These are phyloP conservation scores for Phylloporus rhodoxanthus DNA, from an alignment of 768 basidiomycete species.

Conservation along the genomic window DNA sequence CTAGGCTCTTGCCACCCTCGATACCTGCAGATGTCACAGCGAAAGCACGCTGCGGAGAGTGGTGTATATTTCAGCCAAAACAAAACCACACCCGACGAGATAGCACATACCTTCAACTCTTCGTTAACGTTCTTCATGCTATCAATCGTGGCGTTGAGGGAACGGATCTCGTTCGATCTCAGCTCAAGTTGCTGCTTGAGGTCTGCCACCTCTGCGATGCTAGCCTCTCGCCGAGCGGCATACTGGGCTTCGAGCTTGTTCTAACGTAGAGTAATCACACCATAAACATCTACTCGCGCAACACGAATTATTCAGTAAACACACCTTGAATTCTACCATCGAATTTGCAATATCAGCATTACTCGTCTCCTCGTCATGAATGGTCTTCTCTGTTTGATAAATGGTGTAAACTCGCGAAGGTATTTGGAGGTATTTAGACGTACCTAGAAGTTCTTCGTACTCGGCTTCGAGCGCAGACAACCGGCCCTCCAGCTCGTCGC, in stretches of 20 bases:
- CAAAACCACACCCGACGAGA: slow-evolving; percentile 3
- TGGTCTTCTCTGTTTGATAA: slow-evolving; percentile 70
- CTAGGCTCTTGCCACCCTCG: slow-evolving; percentile 94
- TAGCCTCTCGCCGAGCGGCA: slow-evolving; percentile 85
- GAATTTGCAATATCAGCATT: slow-evolving; percentile 79
- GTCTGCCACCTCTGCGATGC: slow-evolving; percentile 76
- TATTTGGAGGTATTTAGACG: slow-evolving; percentile 22
- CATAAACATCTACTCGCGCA: neutral
- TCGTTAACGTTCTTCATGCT: slow-evolving; percentile 95
- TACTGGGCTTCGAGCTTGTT: slow-evolving; percentile 93
- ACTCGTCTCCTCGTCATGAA: slow-evolving; percentile 81
- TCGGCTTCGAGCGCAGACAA: slow-evolving; percentile 80
- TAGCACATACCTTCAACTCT: slow-evolving; percentile 80
- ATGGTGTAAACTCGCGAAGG: slow-evolving; percentile 7
- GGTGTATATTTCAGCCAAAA: neutral
- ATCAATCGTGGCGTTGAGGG: slow-evolving; percentile 80
- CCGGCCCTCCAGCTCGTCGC: slow-evolving; percentile 83
- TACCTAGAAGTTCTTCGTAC: slow-evolving; percentile 94
- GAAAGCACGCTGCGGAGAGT: slow-evolving; percentile 72
- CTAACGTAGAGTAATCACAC: slow-evolving; percentile 36
- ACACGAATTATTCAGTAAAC: slow-evolving; percentile 5
- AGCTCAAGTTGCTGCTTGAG: slow-evolving; percentile 88
- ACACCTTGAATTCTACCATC: slow-evolving; percentile 86
- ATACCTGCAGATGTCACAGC: slow-evolving; percentile 96
- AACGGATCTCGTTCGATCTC: slow-evolving; percentile 76